A percentile compares a stretch with the other conserved stretches of the same genome.
These are phyloP conservation scores for Pythium sp. DNA, from an alignment of 352 stramenopile species.

Conservation along the genomic window DNA sequence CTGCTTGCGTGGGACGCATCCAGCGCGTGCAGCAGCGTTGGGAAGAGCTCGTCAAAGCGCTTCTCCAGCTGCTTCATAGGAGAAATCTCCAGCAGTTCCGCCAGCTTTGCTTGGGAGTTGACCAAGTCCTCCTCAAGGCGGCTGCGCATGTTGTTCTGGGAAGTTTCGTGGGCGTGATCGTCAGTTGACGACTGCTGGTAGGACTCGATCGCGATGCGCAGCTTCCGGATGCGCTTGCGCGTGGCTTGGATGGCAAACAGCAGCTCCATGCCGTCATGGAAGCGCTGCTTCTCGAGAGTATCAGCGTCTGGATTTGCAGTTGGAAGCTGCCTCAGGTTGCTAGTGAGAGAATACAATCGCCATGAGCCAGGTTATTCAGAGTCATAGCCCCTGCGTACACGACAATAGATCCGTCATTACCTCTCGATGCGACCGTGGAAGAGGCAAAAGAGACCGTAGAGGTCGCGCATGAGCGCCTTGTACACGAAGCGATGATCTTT, in stretches of 20 bases:
- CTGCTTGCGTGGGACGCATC: conserved; percentile 31
- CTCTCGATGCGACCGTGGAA: conserved; percentile 54
- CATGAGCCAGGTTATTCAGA: neutral
- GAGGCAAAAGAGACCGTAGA: conserved; percentile 54
- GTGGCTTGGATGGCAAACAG: conserved; percentile 32
- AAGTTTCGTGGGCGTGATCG: conserved; percentile 4
- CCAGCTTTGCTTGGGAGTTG: conserved; percentile 25
- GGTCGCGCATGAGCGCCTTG: conserved; percentile 32
- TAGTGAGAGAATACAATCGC: neutral
- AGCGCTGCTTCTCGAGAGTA: neutral
- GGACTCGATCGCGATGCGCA: conserved; percentile 29
- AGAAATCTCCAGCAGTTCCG: conserved; percentile 28
- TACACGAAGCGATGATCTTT: conserved; percentile 36
- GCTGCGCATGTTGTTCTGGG: neutral
- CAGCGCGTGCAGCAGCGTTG: conserved; percentile 35
- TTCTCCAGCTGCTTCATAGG: conserved; percentile 25
- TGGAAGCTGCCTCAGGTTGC: conserved; percentile 21
- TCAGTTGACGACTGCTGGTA: conserved; percentile 15
- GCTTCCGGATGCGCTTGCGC: conserved; percentile 48
- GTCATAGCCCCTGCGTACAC: neutral
- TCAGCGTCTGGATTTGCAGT: neutral
- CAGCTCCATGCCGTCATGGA: conserved; percentile 49
- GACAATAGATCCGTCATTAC: conserved; percentile 4
- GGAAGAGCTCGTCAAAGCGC: conserved; percentile 35
- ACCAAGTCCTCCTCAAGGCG: conserved; percentile 8